Percentiles rank a stretch among this genome's conserved stretches.
Conservation (phyloP, 2,329 filamentous ascomycete species). For the Moelleriella libera region DNA sequence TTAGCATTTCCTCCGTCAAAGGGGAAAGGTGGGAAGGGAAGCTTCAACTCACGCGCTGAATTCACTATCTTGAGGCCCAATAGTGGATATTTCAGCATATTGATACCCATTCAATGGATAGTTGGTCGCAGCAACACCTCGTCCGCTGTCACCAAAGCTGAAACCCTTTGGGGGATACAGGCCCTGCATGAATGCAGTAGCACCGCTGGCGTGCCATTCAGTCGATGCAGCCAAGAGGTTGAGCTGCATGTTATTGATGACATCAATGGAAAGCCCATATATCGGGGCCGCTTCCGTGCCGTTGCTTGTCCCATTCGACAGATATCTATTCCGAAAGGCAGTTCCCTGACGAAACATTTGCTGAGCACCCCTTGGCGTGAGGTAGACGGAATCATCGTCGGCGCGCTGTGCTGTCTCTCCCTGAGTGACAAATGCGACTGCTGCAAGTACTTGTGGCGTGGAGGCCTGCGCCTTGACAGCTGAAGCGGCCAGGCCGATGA, state of each 20-base stretch:
- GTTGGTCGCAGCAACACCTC: slow-evolving; percentile 32
- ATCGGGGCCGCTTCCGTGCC: slow-evolving; percentile 19
- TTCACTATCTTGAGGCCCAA: slow-evolving; percentile 28
- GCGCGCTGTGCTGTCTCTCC: slow-evolving; percentile 37
- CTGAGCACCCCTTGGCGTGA: slow-evolving; percentile 39
- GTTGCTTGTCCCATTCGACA: slow-evolving; percentile 14
- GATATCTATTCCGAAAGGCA: slow-evolving; percentile 34
- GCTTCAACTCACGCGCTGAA: slow-evolving; percentile 28
- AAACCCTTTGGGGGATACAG: slow-evolving; percentile 55
- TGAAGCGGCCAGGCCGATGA: neutral
- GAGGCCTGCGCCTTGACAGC: neutral
- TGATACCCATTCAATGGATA: slow-evolving; percentile 69
- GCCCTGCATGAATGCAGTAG: slow-evolving; percentile 67
- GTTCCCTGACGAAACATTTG: slow-evolving; percentile 35
- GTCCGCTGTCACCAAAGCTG: slow-evolving; percentile 11
- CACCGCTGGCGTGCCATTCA: slow-evolving; percentile 47
- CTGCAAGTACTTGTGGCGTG: slow-evolving; percentile 31
- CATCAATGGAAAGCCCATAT: slow-evolving; percentile 22
- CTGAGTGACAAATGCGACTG: slow-evolving; percentile 32
- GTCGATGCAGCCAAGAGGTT: slow-evolving; percentile 25
- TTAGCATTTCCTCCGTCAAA: too few species aligned
- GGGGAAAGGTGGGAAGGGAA: neutral
- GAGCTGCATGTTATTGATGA: slow-evolving; percentile 35
- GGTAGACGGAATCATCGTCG: slow-evolving; percentile 13
- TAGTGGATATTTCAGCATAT: slow-evolving; percentile 52